A percentile compares a stretch with the other conserved stretches of the same genome.
Conservation (phyloP, 192 early-diverging fungal species). For the Gaertneriomyces semiglobifer region DNA sequence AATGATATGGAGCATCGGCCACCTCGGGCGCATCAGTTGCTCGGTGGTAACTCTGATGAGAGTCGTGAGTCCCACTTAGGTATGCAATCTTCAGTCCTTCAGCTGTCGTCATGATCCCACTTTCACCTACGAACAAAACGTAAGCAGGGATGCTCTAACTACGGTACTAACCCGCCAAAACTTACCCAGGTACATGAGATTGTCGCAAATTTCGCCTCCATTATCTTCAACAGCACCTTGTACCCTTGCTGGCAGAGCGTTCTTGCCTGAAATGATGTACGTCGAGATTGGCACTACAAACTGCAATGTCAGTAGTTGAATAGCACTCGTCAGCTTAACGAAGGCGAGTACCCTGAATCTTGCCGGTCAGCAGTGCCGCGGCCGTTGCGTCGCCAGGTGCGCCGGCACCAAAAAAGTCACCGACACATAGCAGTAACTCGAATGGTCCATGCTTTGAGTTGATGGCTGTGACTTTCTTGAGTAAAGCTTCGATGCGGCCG, state of each 20-base stretch:
- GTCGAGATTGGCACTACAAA: slow-evolving; percentile 65
- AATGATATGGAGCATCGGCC: not conserved
- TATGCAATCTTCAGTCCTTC: slow-evolving; percentile 64
- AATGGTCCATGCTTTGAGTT: slow-evolving; percentile 85
- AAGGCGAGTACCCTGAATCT: slow-evolving; percentile 23
- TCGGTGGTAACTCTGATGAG: slow-evolving; percentile 4
- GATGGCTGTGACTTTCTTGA: slow-evolving; percentile 70
- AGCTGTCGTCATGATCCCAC: slow-evolving; percentile 56
- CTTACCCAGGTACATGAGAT: slow-evolving; percentile 66
- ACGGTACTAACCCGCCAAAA: not conserved
- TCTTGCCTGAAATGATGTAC: slow-evolving; percentile 69
- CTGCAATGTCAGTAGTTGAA: not conserved
- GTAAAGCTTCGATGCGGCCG: slow-evolving; percentile 63
- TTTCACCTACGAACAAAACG: slow-evolving; percentile 7
- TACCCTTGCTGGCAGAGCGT: slow-evolving; percentile 55
- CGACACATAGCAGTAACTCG: slow-evolving; percentile 72
- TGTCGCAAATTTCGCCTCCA: slow-evolving; percentile 72
- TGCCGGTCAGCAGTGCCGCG: slow-evolving; percentile 45
- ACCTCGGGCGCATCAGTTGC: not conserved
- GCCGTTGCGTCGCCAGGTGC: slow-evolving; percentile 33
- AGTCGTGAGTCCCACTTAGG: slow-evolving; percentile 46
- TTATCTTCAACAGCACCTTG: slow-evolving; percentile 48
- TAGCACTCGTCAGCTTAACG: not conserved
- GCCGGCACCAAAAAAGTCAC: slow-evolving; percentile 69
- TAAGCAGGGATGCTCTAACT: not conserved